phyloP scores from a whole-genome alignment of 2,329 filamentous ascomycete genomes.

The Hymenoscyphus salicellus region DNA sequence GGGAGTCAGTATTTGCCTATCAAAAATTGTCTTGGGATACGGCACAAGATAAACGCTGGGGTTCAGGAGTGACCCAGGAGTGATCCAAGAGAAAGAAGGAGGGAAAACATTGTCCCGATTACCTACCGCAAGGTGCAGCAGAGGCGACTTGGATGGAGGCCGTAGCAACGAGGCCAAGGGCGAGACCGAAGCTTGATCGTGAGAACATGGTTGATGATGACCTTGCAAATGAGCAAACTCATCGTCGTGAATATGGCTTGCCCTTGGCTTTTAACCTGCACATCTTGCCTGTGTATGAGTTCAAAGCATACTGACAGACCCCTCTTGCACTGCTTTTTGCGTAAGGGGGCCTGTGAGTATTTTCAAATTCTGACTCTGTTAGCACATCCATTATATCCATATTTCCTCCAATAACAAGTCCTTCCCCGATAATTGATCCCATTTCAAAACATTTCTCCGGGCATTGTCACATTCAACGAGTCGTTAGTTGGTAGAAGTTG shows the following conservation, averaged over 20 bases:
- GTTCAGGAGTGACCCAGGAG: no score
- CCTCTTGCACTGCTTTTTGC: background rate
- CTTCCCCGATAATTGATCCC: no score
- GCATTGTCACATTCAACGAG: background rate
- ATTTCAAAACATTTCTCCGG: background rate
- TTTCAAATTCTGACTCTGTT: no score
- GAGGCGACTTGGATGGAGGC: no score
- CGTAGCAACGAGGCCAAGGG: slow-evolving; percentile 38
- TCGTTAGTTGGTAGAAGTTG: background rate
- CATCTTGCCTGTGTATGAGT: background rate
- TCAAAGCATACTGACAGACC: background rate
- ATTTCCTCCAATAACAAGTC: no score
- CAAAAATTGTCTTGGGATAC: background rate
- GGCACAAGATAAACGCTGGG: background rate
- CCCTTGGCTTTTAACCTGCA: background rate
- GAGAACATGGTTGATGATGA: slow-evolving; percentile 36
- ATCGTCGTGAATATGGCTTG: background rate
- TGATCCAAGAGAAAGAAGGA: no score
- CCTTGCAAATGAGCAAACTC: slow-evolving; percentile 8
- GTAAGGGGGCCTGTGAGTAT: background rate
- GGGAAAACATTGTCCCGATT: no score
- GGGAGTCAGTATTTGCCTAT: slow-evolving; percentile 43
- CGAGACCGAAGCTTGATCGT: slow-evolving; percentile 31
- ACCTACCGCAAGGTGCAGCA: no score
- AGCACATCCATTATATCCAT: no score